Evolutionary conservation across 352 stramenopile genomes (phyloP).

Genomic region (Phytophthora hybrid): DNA sequence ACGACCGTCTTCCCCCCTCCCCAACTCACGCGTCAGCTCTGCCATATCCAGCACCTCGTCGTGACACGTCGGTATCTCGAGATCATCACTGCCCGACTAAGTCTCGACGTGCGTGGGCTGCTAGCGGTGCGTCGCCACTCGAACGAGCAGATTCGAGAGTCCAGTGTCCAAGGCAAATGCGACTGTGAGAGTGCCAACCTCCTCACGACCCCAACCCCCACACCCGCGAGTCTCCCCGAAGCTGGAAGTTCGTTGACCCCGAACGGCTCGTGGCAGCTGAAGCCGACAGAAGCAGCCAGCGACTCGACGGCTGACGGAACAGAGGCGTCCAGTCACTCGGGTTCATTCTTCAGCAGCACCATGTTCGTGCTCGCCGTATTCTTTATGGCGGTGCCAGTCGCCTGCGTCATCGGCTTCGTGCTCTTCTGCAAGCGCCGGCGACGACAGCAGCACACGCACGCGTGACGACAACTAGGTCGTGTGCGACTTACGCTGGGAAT

Average conservation of each 20-base stretch:
- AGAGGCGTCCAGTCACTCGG: background rate
- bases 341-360: constrained; percentile 33
- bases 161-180: constrained; percentile 21
- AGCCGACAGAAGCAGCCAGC: constrained; percentile 12
- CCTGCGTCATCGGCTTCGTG: constrained; percentile 37
- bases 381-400: constrained; percentile 33
- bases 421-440: constrained; percentile 21
- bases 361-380: constrained; percentile 35
- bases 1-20: background rate
- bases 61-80: constrained; percentile 25
- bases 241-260: background rate
- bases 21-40: background rate
- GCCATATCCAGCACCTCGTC: constrained; percentile 16
- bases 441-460: constrained; percentile 17
- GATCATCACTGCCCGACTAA: constrained; percentile 19
- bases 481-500: too few relatives aligned
- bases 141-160: constrained; percentile 15
- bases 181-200: constrained; percentile 23
- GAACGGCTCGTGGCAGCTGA: constrained; percentile 26
- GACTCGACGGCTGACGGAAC: background rate
- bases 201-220: constrained; percentile 2
- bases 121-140: constrained; percentile 5
- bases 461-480: background rate
- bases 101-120: constrained; percentile 28
- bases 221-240: constrained; percentile 1